A percentile compares a stretch with the other conserved stretches of the same genome.
phyloP scores from a whole-genome alignment of 768 basidiomycete genomes.

The Leucocoprinus leucothites region DNA sequence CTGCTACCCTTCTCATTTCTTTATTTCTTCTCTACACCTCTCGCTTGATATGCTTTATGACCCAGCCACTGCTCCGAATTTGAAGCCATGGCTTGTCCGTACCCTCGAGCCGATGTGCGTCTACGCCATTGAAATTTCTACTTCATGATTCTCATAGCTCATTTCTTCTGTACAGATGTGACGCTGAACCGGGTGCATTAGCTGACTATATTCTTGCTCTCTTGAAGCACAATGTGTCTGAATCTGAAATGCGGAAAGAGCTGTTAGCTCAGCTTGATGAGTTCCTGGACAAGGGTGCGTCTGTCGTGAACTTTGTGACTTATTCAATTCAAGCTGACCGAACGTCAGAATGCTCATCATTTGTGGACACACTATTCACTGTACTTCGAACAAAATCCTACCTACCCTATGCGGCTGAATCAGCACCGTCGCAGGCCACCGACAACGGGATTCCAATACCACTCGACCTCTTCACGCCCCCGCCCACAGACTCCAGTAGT shows the following conservation, averaged over 20 bases:
- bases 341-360: slow-evolving; percentile 57
- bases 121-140: slow-evolving; percentile 4
- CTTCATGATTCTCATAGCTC: slow-evolving; percentile 14
- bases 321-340: not conserved
- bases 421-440: slow-evolving; percentile 40
- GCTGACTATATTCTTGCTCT: slow-evolving; percentile 94
- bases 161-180: slow-evolving; percentile 59
- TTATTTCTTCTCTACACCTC: not conserved
- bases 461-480: slow-evolving; percentile 50
- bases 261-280: slow-evolving; percentile 78
- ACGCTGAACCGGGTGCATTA: slow-evolving; percentile 92
- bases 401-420: slow-evolving; percentile 58
- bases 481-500: slow-evolving; percentile 38
- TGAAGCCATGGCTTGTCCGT: slow-evolving; percentile 86
- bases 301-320: slow-evolving; percentile 1
- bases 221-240: slow-evolving; percentile 84
- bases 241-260: slow-evolving; percentile 79
- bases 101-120: slow-evolving; percentile 89
- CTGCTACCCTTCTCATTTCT: not conserved
- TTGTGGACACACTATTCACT: slow-evolving; percentile 84
- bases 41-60: slow-evolving; percentile 61
- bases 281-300: slow-evolving; percentile 87
- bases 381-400: slow-evolving; percentile 85
- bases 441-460: slow-evolving; percentile 82
- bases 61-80: slow-evolving; percentile 54